Conservation (phyloP, 805 yeast genomes). For the Ogataea trehaloabstinens region DNA sequence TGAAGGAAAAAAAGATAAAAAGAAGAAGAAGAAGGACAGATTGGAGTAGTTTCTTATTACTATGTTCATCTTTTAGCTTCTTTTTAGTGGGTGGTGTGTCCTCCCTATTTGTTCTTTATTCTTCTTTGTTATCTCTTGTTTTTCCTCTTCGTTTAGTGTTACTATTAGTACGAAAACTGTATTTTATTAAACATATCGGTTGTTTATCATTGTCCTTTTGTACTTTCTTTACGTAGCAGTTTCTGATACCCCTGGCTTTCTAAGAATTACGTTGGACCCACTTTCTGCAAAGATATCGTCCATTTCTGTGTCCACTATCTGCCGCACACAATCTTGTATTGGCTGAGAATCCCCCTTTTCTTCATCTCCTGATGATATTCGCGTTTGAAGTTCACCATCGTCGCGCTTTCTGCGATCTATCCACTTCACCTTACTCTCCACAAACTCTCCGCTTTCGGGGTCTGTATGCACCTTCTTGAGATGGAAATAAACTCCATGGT, state of each 20-base stretch:
- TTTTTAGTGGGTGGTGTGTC: slow-evolving; percentile 3
- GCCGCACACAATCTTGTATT: slow-evolving; percentile 1
- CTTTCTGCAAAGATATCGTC: not conserved
- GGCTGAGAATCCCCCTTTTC: not conserved
- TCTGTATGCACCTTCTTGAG: slow-evolving; percentile 20
- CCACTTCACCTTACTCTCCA: slow-evolving; percentile 10
- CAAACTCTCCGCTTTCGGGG: slow-evolving; percentile 17
- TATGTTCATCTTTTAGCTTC: not conserved
- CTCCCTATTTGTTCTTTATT: slow-evolving; percentile 3
- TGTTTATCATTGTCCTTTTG: no score
- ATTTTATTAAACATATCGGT: slow-evolving; percentile 2
- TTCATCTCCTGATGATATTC: not conserved
- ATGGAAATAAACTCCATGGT: slow-evolving; percentile 27
- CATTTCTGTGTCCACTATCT: slow-evolving; percentile 1
- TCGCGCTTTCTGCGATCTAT: slow-evolving; percentile 10
- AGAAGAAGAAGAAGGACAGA: slow-evolving; percentile 47
- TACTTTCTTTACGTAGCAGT: not conserved
- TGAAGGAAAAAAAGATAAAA: slow-evolving; percentile 49
- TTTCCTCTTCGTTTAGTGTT: slow-evolving; percentile 1
- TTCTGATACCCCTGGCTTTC: not conserved
- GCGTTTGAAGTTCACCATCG: not conserved
- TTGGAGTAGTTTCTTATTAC: slow-evolving; percentile 9
- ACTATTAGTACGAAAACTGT: slow-evolving; percentile 2
- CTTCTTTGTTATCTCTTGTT: not conserved
- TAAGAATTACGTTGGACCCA: not conserved